Percentiles rank a stretch among this genome's conserved stretches.
phyloP scores from a whole-genome alignment of 257 asterid genomes.

The Solanum chilense region DNA sequence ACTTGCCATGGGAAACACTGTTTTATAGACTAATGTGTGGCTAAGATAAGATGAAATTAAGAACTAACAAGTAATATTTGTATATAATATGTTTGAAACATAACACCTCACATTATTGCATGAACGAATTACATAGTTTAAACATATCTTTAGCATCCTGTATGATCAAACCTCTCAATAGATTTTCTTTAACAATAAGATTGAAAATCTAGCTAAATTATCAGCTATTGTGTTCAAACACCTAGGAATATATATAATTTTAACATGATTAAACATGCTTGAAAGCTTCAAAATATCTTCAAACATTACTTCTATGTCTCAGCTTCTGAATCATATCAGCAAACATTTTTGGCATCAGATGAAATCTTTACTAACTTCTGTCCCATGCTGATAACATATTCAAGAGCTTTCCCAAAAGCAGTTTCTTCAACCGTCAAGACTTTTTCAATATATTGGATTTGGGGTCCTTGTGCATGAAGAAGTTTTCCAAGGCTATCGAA shows the following conservation, averaged over 20 bases:
- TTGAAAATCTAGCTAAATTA: background rate
- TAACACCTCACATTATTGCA: background rate
- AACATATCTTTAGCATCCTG: background rate
- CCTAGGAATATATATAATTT: background rate
- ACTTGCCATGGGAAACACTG: background rate
- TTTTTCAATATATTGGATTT: too few species aligned
- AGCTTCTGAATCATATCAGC: background rate
- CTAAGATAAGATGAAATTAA: background rate
- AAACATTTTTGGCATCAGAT: background rate
- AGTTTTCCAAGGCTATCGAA: background rate
- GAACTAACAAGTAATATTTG: background rate
- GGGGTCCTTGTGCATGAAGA: background rate
- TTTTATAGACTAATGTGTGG: background rate
- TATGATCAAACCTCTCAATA: background rate
- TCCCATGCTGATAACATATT: background rate
- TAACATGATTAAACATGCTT: background rate
- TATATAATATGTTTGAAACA: background rate
- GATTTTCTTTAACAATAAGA: too few species aligned
- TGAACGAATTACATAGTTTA: background rate
- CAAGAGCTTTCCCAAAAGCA: background rate
- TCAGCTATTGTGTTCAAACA: background rate
- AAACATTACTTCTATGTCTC: background rate
- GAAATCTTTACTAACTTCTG: background rate
- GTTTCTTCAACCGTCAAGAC: background rate
- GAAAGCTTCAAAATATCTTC: background rate